Percentiles rank a stretch among this genome's conserved stretches.
Conservation (phyloP, 306 rosid genomes). For the Trifolium dubium region DNA sequence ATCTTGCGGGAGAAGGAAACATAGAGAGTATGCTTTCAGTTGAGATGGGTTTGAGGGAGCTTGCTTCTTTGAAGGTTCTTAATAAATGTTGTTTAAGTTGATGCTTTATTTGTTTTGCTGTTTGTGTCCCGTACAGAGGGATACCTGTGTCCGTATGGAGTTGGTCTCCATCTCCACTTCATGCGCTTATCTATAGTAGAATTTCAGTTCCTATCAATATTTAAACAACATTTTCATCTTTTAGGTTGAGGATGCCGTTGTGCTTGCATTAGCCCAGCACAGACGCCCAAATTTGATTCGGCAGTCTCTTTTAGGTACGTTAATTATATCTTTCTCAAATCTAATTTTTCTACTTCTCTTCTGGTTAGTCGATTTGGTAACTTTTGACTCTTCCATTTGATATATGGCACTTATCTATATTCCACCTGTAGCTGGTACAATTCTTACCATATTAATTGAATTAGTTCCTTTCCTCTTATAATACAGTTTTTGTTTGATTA, state of each 20-base stretch:
- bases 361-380: constrained; percentile 4
- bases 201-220: constrained; percentile 12
- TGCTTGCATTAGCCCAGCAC: constrained; percentile 77
- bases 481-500: constrained; percentile 33
- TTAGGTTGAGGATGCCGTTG: constrained; percentile 95
- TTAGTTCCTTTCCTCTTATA: constrained; percentile 18
- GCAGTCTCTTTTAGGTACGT: constrained; percentile 63
- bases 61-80: constrained; percentile 80
- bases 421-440: constrained; percentile 16
- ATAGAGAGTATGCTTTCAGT: constrained; percentile 98
- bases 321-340: constrained; percentile 13
- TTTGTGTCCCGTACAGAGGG: constrained; percentile 13
- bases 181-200: constrained; percentile 2
- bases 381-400: constrained; percentile 24
- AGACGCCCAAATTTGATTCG: constrained; percentile 71
- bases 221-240: constrained; percentile 2
- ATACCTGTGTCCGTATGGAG: constrained; percentile 24
- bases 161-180: constrained; percentile 1
- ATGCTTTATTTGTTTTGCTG: constrained; percentile 23
- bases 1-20: constrained; percentile 92
- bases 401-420: neutral
- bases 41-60: constrained; percentile 90
- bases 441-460: constrained; percentile 4
- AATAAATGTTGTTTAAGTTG: constrained; percentile 30
- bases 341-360: constrained; percentile 28